Base-by-base conservation (phyloP, 495 filamentous ascomycete species). In the Aspergillus saccharolyticus region DNA sequence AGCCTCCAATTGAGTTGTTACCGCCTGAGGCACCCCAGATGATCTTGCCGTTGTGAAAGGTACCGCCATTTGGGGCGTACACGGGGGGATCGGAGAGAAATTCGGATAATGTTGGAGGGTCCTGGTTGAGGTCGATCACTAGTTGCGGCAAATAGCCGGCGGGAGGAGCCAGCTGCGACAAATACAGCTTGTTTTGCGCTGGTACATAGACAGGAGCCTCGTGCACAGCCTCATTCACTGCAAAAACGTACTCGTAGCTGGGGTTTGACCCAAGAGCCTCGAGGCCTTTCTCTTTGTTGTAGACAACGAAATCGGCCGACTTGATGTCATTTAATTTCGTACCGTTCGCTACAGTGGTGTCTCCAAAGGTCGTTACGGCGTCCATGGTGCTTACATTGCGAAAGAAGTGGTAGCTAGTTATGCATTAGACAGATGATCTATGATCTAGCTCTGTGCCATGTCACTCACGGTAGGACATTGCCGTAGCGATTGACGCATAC, bases 181-280 rank as follows among this genome's bases (percentile, higher is more conserved):
- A 19, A 51, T 63, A 66, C 21, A 75, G 61, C 49, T 66, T 70
- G 56, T 77, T 76, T 33, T 63, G 63, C 4, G 55, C 63, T 1
- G 69, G 63, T 0, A 74, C 73, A 54, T 71, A 78, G 21, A 77
- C 66, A 4, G 74, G 73, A 0, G 71, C 74, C 57, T 78, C 75
- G 52, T 78, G 75, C 10, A 74, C 63, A 1, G 62, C 68, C 19
- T 63, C 19, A 39, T 54, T 54, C 44, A 74, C 63, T 28, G 66
- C 30, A 52, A 75, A 70, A 25, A 75, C 54, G 24, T 53, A 55
- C 12, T 68, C 62, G 39, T 67, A 63, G 2, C 56, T 70, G 19
- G 72, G 66, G 15, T 62, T 69, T 0, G 62, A 19, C 0, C 74
- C 74, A 1, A 78, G 64, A 15, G 71, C 51, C 20, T 73, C 69